Conservation (phyloP, 352 stramenopile genomes). For the Phytophthora citrophthora region DNA sequence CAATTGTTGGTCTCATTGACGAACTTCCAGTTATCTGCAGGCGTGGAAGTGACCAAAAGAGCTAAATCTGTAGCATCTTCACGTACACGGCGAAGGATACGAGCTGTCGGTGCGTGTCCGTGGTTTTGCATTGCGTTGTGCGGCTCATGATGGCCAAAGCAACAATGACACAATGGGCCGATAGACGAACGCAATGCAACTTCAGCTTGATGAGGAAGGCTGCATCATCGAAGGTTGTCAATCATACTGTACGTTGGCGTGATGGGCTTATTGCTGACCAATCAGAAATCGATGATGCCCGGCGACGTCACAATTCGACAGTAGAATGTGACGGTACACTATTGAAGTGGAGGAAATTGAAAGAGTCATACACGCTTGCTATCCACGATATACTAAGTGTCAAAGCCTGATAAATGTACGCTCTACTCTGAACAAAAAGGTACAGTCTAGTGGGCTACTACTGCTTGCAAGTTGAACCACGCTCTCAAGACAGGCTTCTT, state of each 20-base stretch:
- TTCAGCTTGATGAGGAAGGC: neutral
- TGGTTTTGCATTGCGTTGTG: constrained; percentile 34
- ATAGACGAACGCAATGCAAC: neutral
- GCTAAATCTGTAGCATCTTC: constrained; percentile 51
- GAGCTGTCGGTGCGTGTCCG: constrained; percentile 44
- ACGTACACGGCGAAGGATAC: constrained; percentile 51
- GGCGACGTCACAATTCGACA: neutral
- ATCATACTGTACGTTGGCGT: neutral
- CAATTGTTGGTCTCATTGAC: constrained; percentile 47
- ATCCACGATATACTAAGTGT: too few relatives aligned
- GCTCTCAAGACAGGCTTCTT: too few relatives aligned
- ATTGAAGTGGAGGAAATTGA: neutral
- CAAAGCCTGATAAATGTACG: too few relatives aligned
- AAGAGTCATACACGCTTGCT: too few relatives aligned
- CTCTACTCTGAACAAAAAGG: too few relatives aligned
- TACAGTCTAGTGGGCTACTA: too few relatives aligned
- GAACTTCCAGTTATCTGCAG: constrained; percentile 46
- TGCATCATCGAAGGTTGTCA: neutral
- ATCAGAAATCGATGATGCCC: neutral
- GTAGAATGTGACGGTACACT: neutral
- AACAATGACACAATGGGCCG: neutral
- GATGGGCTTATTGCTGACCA: neutral
- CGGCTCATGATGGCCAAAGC: constrained; percentile 32
- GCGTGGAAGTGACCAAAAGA: constrained; percentile 40
- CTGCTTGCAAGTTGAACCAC: too few relatives aligned